Conservation (phyloP, 179 eudicot genomes). For the Spinacia oleracea region DNA sequence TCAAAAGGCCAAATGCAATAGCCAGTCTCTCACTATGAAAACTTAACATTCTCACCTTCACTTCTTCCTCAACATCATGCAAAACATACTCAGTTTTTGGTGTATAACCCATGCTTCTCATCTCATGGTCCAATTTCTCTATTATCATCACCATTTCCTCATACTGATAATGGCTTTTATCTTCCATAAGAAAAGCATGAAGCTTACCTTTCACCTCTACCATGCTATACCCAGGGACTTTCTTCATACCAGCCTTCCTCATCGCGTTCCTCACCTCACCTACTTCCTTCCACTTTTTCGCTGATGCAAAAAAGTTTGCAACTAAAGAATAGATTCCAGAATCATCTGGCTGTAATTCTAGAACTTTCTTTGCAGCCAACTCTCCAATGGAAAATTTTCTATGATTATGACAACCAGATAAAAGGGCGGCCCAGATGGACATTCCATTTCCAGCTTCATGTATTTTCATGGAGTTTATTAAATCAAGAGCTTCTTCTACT, state of each 20-base stretch:
- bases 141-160: conserved; percentile 40
- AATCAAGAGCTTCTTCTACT: conserved; percentile 56
- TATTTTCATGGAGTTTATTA: conserved; percentile 45
- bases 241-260: conserved; percentile 56
- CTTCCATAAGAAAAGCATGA: conserved; percentile 71
- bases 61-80: conserved; percentile 58
- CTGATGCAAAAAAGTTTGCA: conserved; percentile 66
- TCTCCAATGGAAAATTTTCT: conserved; percentile 56
- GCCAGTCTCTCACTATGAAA: conserved; percentile 56
- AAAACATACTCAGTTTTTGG: conserved; percentile 55
- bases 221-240: conserved; percentile 74
- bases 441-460: conserved; percentile 52
- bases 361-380: conserved; percentile 59
- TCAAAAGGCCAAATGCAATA: conserved; percentile 49
- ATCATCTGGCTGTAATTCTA: conserved; percentile 56
- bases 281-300: conserved; percentile 66
- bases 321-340: conserved; percentile 61
- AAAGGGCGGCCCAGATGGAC: conserved; percentile 67
- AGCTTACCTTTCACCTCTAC: conserved; percentile 66
- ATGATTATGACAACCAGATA: conserved; percentile 73
- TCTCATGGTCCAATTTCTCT: conserved; percentile 51
- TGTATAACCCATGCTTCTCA: conserved; percentile 49
- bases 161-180: conserved; percentile 56
- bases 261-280: conserved; percentile 54
- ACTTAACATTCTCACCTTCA: conserved; percentile 40